Evolutionary conservation across 148 eudicot species (phyloP), one percentile per base, ranked within the genome.

Genomic region (Chenopodium suecicum): DNA sequence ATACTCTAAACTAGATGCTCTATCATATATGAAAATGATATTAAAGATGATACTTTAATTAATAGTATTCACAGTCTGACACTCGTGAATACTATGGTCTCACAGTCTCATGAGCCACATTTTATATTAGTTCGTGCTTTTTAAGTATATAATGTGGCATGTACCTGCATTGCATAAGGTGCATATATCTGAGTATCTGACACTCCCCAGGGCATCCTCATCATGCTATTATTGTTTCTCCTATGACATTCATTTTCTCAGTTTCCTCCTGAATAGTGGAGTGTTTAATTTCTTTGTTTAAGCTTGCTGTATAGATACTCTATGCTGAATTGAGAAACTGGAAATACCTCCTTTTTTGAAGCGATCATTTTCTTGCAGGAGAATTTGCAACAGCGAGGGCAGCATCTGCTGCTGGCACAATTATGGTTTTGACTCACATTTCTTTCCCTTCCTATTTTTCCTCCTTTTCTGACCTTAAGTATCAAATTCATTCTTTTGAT

Each of bases 351-450:
- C 34, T 60, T 32, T 11, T 65, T 76, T 76, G 17, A 64, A 64
- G 25, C 32, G 12, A 32, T 75, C 8, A 27, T 72, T 74, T 32
- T 68, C 52, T 64, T 88, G 89, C 92, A 93, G 99, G 99, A 73
- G 99, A 95, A 83, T 83, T 63, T 69, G 99, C 97, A 73, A 91
- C 92, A 48, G 98, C 98, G 71, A 87, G 95, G 87, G 99, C 99
- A 66, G 86, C 98, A 84, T 85, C 95, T 20, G 86, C 94, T 54
- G 95, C 97, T 85, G 95, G 88, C 78, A 95, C 99, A 78, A 91
- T 95, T 75, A 95, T 95, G 98, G 99, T 93, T 60, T 64, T 64
- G 34, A 69, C 69, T 82, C 78, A 76, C 78, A 32, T 66, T 75
- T 65, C 32, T 17, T 56, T 1, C 37, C 70, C 29, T 27, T 27